A percentile compares a stretch with the other conserved stretches of the same genome.
Conservation (phyloP, 257 asterid species). For the Euphrasia confusa region DNA sequence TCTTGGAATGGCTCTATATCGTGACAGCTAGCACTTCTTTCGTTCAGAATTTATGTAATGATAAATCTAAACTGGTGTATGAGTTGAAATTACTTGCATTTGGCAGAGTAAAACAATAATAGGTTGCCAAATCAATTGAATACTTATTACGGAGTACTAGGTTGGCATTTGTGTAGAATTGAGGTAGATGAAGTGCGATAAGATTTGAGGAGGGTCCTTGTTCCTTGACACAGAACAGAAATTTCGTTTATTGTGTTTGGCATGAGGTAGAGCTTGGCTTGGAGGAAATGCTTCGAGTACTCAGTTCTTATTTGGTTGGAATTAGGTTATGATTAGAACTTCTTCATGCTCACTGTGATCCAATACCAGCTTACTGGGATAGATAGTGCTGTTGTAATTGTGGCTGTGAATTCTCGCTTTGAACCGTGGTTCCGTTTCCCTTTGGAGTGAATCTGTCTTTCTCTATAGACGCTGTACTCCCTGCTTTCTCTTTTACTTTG, state of each 20-base stretch:
- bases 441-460: constrained; percentile 13
- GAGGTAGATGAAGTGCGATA: constrained; percentile 2
- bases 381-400: constrained; percentile 20
- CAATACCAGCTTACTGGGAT: constrained; percentile 2
- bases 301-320: not conserved
- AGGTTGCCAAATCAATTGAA: constrained; percentile 16
- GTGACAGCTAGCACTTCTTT: constrained; percentile 20
- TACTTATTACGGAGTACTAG: not conserved
- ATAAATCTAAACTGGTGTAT: constrained; percentile 23
- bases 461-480: constrained; percentile 10
- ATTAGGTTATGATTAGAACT: not conserved
- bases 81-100: constrained; percentile 17
- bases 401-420: constrained; percentile 14
- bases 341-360: constrained; percentile 11
- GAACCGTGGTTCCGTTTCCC: constrained; percentile 12
- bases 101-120: constrained; percentile 13
- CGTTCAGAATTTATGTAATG: not conserved
- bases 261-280: constrained; percentile 13
- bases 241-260: not conserved
- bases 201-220: constrained; percentile 9
- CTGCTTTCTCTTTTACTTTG: constrained; percentile 17
- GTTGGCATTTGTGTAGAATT: not conserved
- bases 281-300: constrained; percentile 14
- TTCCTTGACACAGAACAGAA: constrained; percentile 7
- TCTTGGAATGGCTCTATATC: constrained; percentile 12